phyloP scores from a whole-genome alignment of 2,329 filamentous ascomycete genomes.

The Microcera coccophila region DNA sequence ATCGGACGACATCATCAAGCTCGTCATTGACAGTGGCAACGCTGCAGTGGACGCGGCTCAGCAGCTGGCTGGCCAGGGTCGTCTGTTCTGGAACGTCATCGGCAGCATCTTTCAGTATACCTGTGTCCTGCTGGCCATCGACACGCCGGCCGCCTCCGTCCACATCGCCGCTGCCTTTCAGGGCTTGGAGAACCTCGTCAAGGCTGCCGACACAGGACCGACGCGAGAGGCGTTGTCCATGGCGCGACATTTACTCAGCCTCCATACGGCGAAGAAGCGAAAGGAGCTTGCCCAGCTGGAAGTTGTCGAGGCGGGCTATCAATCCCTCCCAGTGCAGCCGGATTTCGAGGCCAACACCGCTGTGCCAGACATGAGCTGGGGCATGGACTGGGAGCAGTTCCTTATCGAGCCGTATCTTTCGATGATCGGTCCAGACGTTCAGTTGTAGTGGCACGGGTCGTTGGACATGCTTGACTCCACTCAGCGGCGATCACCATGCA shows the following conservation, averaged over 20 bases:
- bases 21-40: conserved; percentile 16
- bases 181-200: conserved; percentile 16
- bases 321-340: conserved; percentile 5
- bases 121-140: conserved; percentile 21
- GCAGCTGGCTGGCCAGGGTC: conserved; percentile 14
- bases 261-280: conserved; percentile 16
- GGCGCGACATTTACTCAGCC: conserved; percentile 17
- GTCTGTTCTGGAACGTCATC: conserved; percentile 22
- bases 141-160: conserved; percentile 12
- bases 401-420: conserved; percentile 19
- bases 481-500: conserved; percentile 1
- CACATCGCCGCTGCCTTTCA: conserved; percentile 13
- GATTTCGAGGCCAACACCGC: conserved; percentile 2
- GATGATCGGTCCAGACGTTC: conserved; percentile 15
- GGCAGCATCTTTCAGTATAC: conserved; percentile 23
- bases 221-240: conserved; percentile 20
- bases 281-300: conserved; percentile 18
- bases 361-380: conserved; percentile 12
- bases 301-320: conserved; percentile 14
- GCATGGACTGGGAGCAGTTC: conserved; percentile 18
- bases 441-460: conserved; percentile 6
- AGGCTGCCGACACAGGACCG: conserved; percentile 13
- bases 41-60: conserved; percentile 15
- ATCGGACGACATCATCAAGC: conserved; percentile 12
- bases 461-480: conserved; percentile 5